phyloP scores from a whole-genome alignment of 169 alveolate genomes.

The Babesia divergens region DNA sequence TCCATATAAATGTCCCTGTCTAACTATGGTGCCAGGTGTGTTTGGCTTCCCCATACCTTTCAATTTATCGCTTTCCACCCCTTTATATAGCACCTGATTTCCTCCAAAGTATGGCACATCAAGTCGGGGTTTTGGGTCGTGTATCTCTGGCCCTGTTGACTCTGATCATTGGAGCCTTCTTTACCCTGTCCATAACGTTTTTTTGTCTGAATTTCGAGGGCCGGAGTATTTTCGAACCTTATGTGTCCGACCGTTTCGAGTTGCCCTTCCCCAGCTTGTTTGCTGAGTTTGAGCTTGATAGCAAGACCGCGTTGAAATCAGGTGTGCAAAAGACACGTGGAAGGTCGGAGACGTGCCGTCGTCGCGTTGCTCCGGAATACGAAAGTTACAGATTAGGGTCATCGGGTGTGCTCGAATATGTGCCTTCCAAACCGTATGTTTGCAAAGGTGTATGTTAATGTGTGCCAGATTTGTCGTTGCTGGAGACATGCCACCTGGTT shows the following conservation, averaged over 20 bases:
- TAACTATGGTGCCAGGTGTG: not conserved
- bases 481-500: conserved; percentile 53
- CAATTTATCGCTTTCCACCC: too few species aligned
- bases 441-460: not conserved
- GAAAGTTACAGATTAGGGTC: conserved; percentile 5
- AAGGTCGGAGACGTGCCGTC: conserved; percentile 38
- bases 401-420: conserved; percentile 17
- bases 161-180: not conserved
- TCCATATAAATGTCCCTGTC: not conserved
- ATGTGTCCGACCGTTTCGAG: conserved; percentile 40
- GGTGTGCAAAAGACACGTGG: conserved; percentile 12
- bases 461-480: conserved; percentile 20
- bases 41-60: too few species aligned
- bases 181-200: not conserved
- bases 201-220: conserved; percentile 34
- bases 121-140: not conserved
- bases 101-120: not conserved
- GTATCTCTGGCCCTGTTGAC: not conserved
- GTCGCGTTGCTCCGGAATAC: conserved; percentile 48
- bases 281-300: conserved; percentile 34
- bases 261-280: conserved; percentile 49
- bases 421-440: conserved; percentile 18
- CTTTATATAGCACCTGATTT: too few species aligned
- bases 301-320: conserved; percentile 8
- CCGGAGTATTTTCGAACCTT: conserved; percentile 27